Conservation (phyloP, 441 rosid genomes). For the Gossypium schwendimanii region DNA sequence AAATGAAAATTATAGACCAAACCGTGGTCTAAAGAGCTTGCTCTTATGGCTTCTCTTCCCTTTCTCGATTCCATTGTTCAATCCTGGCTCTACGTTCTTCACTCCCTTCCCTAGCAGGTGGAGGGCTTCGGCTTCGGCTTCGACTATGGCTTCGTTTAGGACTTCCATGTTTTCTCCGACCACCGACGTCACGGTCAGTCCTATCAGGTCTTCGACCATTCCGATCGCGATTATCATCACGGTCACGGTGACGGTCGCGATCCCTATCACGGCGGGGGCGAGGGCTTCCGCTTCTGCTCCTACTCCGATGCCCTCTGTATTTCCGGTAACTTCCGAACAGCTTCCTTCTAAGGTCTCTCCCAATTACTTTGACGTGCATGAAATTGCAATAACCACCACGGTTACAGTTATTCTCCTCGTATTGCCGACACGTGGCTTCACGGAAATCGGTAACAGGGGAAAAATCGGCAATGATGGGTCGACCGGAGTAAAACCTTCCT, state of each 20-base stretch:
- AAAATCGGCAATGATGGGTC: conserved; percentile 38
- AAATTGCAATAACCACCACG: not conserved
- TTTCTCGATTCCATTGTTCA: conserved; percentile 2
- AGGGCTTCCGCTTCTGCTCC: conserved; percentile 25
- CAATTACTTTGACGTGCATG: not conserved
- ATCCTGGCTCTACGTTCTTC: conserved; percentile 20
- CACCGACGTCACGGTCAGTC: conserved; percentile 12
- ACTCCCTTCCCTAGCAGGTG: conserved; percentile 14
- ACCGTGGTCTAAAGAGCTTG: not conserved
- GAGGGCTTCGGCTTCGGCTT: conserved; percentile 13
- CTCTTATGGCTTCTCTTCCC: not conserved
- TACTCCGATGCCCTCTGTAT: conserved; percentile 30
- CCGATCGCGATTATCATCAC: not conserved
- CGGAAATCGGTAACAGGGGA: conserved; percentile 43
- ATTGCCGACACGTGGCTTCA: conserved; percentile 33
- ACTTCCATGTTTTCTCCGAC: not conserved
- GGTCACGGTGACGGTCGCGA: not conserved
- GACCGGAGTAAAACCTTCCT: conserved; percentile 40
- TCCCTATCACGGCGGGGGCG: conserved; percentile 16
- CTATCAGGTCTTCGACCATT: conserved; percentile 34
- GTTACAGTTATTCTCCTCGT: conserved; percentile 29
- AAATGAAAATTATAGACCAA: not conserved
- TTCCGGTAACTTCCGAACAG: conserved; percentile 33
- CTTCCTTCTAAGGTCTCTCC: conserved; percentile 2
- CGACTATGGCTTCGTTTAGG: conserved; percentile 2